phyloP scores from a whole-genome alignment of 108 stramenopile species.

The Epipyxis sp. region DNA sequence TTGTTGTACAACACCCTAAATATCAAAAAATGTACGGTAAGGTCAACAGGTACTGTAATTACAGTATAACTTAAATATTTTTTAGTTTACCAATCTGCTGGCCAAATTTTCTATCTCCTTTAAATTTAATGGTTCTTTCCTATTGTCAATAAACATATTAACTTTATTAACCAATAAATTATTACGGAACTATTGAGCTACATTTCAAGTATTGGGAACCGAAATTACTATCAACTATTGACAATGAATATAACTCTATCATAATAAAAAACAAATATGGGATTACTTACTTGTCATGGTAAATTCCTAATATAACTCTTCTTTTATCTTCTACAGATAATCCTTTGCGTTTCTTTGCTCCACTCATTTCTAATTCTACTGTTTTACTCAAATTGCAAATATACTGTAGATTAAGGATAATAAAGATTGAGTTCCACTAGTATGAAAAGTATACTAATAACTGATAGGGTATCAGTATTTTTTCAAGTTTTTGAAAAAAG shows the following conservation, averaged over 20 bases:
- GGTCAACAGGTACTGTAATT: not conserved
- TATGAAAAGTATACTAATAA: too few species aligned
- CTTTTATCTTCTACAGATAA: slow-evolving; percentile 13
- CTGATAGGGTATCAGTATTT: too few species aligned
- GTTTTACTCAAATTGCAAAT: too few species aligned
- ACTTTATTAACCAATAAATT: too few species aligned
- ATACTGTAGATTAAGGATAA: too few species aligned
- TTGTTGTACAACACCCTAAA: slow-evolving; percentile 15
- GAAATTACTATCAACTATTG: too few species aligned
- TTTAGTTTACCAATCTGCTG: slow-evolving; percentile 33
- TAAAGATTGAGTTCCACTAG: too few species aligned
- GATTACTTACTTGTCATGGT: slow-evolving; percentile 4
- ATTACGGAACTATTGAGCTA: too few species aligned
- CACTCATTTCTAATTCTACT: too few species aligned
- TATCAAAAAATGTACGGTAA: not conserved
- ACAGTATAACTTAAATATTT: too few species aligned
- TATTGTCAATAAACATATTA: not conserved
- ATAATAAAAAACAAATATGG: not conserved
- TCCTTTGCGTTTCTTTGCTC: slow-evolving; percentile 26
- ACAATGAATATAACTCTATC: not conserved
- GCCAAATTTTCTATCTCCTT: slow-evolving; percentile 51
- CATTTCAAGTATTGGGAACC: too few species aligned
- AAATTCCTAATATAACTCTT: not conserved
- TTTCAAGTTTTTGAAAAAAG: too few species aligned
- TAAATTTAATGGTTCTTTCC: slow-evolving; percentile 36